These are phyloP conservation scores for Tilletia horrida DNA, from an alignment of 1,284 basidiomycete species.

Conservation along the genomic window DNA sequence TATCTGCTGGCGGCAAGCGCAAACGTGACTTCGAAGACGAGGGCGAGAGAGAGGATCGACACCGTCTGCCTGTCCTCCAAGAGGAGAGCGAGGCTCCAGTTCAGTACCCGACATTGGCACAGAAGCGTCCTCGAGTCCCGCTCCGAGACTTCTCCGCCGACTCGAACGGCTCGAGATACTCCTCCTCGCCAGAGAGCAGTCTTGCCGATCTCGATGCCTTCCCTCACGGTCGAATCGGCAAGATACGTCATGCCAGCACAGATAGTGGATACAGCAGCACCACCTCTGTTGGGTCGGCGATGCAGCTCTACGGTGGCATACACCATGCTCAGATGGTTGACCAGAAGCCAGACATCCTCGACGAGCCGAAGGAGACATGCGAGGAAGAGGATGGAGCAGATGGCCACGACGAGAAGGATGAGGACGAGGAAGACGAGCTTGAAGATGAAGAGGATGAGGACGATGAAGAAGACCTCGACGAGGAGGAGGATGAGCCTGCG, in stretches of 20 bases:
- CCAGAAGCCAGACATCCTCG: background rate
- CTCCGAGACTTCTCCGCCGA: too few species aligned
- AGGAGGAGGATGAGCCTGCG: too few species aligned
- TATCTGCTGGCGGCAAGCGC: background rate
- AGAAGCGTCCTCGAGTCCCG: too few species aligned
- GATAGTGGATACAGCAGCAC: slow-evolving; percentile 11
- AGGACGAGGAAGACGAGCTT: background rate
- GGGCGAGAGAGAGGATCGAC: background rate
- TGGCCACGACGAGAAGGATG: background rate
- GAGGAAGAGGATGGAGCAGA: background rate
- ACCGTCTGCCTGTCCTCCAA: too few species aligned
- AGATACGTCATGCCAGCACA: background rate
- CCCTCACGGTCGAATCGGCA: background rate
- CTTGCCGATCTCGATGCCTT: background rate
- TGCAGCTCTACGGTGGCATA: too few species aligned
- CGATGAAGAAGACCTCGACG: background rate
- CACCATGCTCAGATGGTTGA: background rate
- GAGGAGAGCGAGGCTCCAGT: too few species aligned
- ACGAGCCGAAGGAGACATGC: background rate
- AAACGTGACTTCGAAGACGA: slow-evolving; percentile 9
- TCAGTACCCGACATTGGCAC: too few species aligned
- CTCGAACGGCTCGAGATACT: background rate
- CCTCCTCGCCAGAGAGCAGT: background rate
- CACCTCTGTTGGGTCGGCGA: background rate
- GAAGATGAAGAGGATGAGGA: too few species aligned